Conservation (phyloP, 169 alveolate genomes). For the Pseudocohnilembus persalinus region DNA sequence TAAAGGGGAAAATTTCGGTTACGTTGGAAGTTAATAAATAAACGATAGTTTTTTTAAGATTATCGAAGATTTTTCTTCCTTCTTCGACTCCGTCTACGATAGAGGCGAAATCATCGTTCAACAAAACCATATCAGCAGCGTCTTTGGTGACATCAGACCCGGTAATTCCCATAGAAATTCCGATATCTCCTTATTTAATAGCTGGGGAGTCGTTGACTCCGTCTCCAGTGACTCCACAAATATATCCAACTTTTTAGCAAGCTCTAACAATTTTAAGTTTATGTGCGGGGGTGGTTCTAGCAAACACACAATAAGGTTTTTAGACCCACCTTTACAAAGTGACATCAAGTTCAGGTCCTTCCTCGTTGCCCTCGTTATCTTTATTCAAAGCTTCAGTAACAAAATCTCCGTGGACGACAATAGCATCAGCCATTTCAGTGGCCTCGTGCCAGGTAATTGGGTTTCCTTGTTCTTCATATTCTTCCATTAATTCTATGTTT, state of each 20-base stretch:
- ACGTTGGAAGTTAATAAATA: conserved; percentile 76
- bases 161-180: conserved; percentile 84
- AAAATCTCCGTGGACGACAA: conserved; percentile 82
- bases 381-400: conserved; percentile 47
- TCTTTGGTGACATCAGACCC: conserved; percentile 87
- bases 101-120: conserved; percentile 84
- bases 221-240: conserved; percentile 87
- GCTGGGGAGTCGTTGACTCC: conserved; percentile 90
- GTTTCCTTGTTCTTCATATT: conserved; percentile 40
- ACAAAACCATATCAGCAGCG: conserved; percentile 87
- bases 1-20: conserved; percentile 78
- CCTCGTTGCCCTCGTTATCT: conserved; percentile 32
- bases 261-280: conserved; percentile 84
- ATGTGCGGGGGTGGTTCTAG: conserved; percentile 70
- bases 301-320: conserved; percentile 16
- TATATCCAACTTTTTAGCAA: conserved; percentile 75
- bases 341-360: conserved; percentile 16
- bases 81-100: conserved; percentile 85
- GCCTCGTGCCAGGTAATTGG: conserved; percentile 70
- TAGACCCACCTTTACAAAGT: conserved; percentile 15
- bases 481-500: conserved; percentile 63
- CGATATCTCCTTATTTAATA: conserved; percentile 86
- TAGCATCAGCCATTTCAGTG: conserved; percentile 65
- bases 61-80: conserved; percentile 85
- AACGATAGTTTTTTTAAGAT: conserved; percentile 77